Conservation (phyloP, 2,329 filamentous ascomycete genomes). For the Zasmidium citrigriseum region DNA sequence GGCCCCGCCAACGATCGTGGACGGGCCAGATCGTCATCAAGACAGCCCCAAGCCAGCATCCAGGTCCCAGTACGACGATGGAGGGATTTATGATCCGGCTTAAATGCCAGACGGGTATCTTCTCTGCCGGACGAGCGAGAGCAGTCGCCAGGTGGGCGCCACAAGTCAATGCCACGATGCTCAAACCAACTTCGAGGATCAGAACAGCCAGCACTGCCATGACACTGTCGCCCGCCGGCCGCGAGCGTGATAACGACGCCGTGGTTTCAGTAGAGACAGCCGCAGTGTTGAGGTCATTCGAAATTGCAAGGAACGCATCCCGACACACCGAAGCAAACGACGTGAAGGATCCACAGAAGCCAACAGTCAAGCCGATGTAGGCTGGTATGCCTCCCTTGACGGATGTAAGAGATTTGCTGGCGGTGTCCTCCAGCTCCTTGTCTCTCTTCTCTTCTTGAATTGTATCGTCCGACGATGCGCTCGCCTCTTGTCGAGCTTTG, state of each 20-base stretch:
- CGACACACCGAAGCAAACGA: conserved; percentile 84
- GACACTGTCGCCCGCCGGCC: conserved; percentile 75
- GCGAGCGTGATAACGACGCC: conserved; percentile 38
- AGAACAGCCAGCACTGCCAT: conserved; percentile 74
- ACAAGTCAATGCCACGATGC: conserved; percentile 65
- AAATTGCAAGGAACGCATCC: conserved; percentile 74
- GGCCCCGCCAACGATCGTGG: conserved; percentile 67
- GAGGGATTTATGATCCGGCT: conserved; percentile 63
- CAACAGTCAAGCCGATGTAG: conserved; percentile 80
- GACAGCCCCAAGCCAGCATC: conserved; percentile 73
- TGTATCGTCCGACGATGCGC: conserved; percentile 58
- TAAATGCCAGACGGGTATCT: conserved; percentile 56
- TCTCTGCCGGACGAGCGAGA: conserved; percentile 58
- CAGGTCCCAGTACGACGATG: conserved; percentile 65
- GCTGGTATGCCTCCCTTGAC: conserved; percentile 73
- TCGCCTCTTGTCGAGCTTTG: conserved; percentile 41
- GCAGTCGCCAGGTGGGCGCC: conserved; percentile 74
- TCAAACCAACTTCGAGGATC: conserved; percentile 67
- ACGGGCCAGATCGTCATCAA: conserved; percentile 66
- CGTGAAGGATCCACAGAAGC: conserved; percentile 83
- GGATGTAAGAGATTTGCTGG: conserved; percentile 19
- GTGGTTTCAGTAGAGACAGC: conserved; percentile 32
- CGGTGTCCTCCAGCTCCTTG: conserved; percentile 30
- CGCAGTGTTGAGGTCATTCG: conserved; percentile 63
- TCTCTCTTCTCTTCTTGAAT: conserved; percentile 40